A percentile compares a stretch with the other conserved stretches of the same genome.
phyloP scores from a whole-genome alignment of 1,139 yeast genomes.

The Saccharomycopsis hybrid region DNA sequence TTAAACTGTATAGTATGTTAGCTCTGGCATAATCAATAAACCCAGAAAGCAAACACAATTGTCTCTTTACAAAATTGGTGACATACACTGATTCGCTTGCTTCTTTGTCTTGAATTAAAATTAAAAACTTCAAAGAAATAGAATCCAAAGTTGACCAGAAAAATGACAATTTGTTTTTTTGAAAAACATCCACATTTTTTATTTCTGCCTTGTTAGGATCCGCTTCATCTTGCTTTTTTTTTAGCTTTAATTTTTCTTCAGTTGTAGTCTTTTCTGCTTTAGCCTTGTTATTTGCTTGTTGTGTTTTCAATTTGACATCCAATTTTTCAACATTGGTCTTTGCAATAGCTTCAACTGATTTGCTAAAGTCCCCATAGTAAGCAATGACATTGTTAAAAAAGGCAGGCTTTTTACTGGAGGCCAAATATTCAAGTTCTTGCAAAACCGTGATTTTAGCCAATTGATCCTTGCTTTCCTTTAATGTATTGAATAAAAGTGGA shows the following conservation, averaged over 20 bases:
- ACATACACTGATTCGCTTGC: slow-evolving; percentile 9
- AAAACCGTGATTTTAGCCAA: slow-evolving; percentile 9
- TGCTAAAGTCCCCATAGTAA: slow-evolving; percentile 5
- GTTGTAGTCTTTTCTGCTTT: not conserved
- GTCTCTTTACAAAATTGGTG: slow-evolving; percentile 4
- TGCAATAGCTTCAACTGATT: not conserved
- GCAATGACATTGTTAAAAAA: slow-evolving; percentile 4
- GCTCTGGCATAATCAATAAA: not conserved
- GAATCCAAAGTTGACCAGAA: slow-evolving; percentile 13
- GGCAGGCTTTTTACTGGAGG: not conserved
- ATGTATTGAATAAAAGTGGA: slow-evolving; percentile 7
- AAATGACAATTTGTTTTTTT: slow-evolving; percentile 4
- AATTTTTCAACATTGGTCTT: slow-evolving; percentile 2
- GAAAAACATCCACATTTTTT: slow-evolving; percentile 2
- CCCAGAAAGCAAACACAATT: not conserved
- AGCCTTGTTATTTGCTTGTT: not conserved
- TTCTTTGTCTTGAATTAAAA: slow-evolving; percentile 14
- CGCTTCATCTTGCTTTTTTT: too few relatives aligned
- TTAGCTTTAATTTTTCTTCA: not conserved
- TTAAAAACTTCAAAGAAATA: slow-evolving; percentile 10
- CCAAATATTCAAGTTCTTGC: slow-evolving; percentile 15
- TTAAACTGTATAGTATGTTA: slow-evolving; percentile 1
- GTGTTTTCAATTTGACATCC: not conserved
- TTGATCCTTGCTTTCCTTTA: slow-evolving; percentile 1
- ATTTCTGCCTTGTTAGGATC: not conserved